Evolutionary conservation across 805 yeast genomes (phyloP).

Genomic region (Hanseniaspora lachancei): DNA sequence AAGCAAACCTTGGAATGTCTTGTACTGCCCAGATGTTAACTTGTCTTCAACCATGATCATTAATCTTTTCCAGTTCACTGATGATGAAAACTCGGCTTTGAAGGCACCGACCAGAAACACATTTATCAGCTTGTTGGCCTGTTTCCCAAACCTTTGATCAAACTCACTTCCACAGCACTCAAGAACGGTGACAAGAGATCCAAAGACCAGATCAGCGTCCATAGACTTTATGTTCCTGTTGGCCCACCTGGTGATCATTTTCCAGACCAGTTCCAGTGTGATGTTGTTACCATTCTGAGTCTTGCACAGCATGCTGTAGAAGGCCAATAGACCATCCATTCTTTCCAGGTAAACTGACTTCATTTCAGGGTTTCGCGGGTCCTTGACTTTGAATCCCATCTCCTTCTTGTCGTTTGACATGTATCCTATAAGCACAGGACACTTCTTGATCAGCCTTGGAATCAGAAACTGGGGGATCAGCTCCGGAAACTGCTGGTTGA

Average conservation of each 20-base stretch:
- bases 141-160: slow-evolving; percentile 46
- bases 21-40: slow-evolving; percentile 35
- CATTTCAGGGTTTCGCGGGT: slow-evolving; percentile 28
- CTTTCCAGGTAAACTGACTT: slow-evolving; percentile 70
- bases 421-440: slow-evolving; percentile 79
- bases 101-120: slow-evolving; percentile 5
- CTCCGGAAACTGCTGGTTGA: slow-evolving; percentile 39
- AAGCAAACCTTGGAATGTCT: slow-evolving; percentile 27
- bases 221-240: slow-evolving; percentile 38
- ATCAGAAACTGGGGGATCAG: slow-evolving; percentile 29
- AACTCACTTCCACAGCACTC: slow-evolving; percentile 60
- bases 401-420: slow-evolving; percentile 53
- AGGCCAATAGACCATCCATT: slow-evolving; percentile 69
- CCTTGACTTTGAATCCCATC: slow-evolving; percentile 78
- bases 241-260: slow-evolving; percentile 53
- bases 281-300: slow-evolving; percentile 25
- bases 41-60: slow-evolving; percentile 72
- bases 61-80: slow-evolving; percentile 43
- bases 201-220: slow-evolving; percentile 56
- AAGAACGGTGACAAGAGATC: slow-evolving; percentile 78
- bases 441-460: slow-evolving; percentile 81
- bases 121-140: slow-evolving; percentile 49
- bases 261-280: slow-evolving; percentile 55
- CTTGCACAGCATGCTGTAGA: slow-evolving; percentile 65
- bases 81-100: slow-evolving; percentile 48